Percentiles rank a stretch among this genome's conserved stretches.
Conservation (phyloP, 768 basidiomycete species). For the Daedaleopsis sinensis region DNA sequence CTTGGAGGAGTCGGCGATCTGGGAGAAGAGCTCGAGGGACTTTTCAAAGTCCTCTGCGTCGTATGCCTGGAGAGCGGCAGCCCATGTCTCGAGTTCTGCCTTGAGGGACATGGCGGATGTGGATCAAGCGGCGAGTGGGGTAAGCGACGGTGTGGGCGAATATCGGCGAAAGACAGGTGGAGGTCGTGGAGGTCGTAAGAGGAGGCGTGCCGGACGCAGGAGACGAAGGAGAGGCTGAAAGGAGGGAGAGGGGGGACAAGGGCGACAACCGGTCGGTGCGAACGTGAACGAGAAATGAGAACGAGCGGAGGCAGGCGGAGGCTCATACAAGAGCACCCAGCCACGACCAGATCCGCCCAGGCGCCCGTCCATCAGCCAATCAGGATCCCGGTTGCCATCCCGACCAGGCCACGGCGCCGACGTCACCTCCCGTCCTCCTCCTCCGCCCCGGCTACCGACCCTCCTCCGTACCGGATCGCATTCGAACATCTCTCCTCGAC, state of each 20-base stretch:
- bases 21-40: conserved; percentile 75
- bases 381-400: not conserved
- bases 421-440: not conserved
- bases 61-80: conserved; percentile 85
- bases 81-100: conserved; percentile 82
- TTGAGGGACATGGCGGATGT: conserved; percentile 41
- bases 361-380: conserved; percentile 1
- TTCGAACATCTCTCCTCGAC: too few relatives aligned
- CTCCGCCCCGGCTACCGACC: too few relatives aligned
- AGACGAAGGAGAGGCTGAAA: not conserved
- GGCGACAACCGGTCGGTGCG: not conserved
- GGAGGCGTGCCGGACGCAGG: not conserved
- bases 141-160: not conserved
- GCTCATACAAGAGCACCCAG: not conserved
- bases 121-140: not conserved
- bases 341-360: not conserved
- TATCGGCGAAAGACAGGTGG: not conserved
- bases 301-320: not conserved
- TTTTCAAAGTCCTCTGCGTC: conserved; percentile 81
- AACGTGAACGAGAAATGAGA: not conserved
- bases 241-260: not conserved
- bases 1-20: conserved; percentile 86
- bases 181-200: not conserved
- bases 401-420: not conserved
- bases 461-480: too few relatives aligned